Conservation (phyloP, 2,329 filamentous ascomycete species). For the Colletotrichum scovillei region DNA sequence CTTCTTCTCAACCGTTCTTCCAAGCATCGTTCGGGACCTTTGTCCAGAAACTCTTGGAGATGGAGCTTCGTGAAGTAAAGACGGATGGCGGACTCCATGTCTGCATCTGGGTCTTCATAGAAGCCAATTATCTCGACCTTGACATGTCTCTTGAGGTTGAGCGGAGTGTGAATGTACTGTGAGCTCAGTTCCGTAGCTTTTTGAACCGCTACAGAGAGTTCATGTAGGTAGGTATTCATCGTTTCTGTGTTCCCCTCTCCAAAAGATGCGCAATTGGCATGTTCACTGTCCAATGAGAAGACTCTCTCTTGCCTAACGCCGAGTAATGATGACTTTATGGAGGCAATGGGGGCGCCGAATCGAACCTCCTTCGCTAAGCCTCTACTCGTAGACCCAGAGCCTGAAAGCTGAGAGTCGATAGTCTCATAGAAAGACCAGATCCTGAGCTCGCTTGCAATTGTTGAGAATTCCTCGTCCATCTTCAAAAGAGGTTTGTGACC, state of each 20-base stretch:
- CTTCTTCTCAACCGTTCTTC: conserved; percentile 59
- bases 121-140: conserved; percentile 70
- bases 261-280: conserved; percentile 66
- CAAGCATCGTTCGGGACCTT: conserved; percentile 66
- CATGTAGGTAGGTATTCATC: conserved; percentile 47
- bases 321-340: conserved; percentile 65
- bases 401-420: conserved; percentile 67
- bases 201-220: conserved; percentile 48
- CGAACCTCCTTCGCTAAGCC: conserved; percentile 57
- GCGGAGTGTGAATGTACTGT: conserved; percentile 51
- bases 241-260: conserved; percentile 61
- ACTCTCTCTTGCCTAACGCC: conserved; percentile 63
- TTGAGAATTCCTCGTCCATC: conserved; percentile 66
- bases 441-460: conserved; percentile 67
- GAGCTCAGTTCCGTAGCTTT: conserved; percentile 51
- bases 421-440: conserved; percentile 75
- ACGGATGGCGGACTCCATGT: conserved; percentile 52
- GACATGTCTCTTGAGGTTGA: conserved; percentile 64
- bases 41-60: conserved; percentile 64
- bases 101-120: conserved; percentile 63
- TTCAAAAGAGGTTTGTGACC: conserved; percentile 60
- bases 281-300: conserved; percentile 65
- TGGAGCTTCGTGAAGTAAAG: conserved; percentile 63
- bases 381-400: conserved; percentile 47
- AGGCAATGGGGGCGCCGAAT: conserved; percentile 69